Evolutionary conservation across 2,329 filamentous ascomycete genomes (phyloP), one percentile per base, ranked within the genome.

Genomic region (Cercospora citrullina): DNA sequence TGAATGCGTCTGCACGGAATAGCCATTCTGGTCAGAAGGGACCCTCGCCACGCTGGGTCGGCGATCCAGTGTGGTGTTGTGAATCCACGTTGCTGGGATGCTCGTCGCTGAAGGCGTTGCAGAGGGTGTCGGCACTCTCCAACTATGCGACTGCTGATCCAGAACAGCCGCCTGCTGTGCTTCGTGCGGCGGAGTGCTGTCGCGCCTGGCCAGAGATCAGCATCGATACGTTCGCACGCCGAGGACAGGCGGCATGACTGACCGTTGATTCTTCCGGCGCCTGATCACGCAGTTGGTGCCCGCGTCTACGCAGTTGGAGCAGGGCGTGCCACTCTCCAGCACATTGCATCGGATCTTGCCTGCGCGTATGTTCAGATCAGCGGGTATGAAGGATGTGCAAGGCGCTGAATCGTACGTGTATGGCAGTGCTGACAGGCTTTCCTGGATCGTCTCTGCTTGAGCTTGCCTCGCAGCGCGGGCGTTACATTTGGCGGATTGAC

Each of bases 261-360:
- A 71, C 71, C 71, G 70, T 57, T 73, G 70, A 42, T 72, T 72
- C 65, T 73, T 73, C 26, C 71, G 59, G 5, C 70, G 61, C 23
- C 71, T 58, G 12, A 71, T 69, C 18, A 73, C 65, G 60, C 71
- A 72, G 26, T 55, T 64, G 21, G 70, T 69, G 48, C 64, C 68
- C 23, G 68, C 70, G 51, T 72, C 70, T 5, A 71, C 70, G 48
- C 71, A 73, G n/a, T 73, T 72, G 12, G 67, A 67, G 62, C 71
- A 73, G 26, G 71, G 71, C 67, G 67, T 69, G 30, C 67, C 70
- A 21, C 51, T 66, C 28, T 73, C 71, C 42, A 71, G 64, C 14
- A 73, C 68, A 42, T 72, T 73, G 57, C 71, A 72, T 42, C 67
- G 63, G 16, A 73, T 67, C 48, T 73, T 71, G 53, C 60, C 65